These are phyloP conservation scores for Butyriboletus loyo DNA, from an alignment of 768 basidiomycete species.

Conservation along the genomic window DNA sequence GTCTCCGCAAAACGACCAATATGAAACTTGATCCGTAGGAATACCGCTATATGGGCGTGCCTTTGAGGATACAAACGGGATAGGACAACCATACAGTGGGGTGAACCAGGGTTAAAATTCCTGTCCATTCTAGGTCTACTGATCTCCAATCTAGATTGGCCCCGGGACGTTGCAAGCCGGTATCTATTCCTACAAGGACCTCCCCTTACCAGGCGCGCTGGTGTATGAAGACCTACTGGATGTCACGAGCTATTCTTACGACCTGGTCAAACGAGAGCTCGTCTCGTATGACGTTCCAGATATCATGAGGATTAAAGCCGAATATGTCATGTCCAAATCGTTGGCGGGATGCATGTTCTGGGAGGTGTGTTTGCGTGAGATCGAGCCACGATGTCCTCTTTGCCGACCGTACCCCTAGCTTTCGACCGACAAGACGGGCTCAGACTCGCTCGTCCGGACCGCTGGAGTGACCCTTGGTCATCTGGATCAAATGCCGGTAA, in stretches of 20 bases:
- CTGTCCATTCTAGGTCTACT: background rate
- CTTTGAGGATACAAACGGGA: slow-evolving; percentile 66
- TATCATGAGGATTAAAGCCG: slow-evolving; percentile 62
- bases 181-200: slow-evolving; percentile 66
- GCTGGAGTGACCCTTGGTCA: slow-evolving; percentile 45
- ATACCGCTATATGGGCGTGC: slow-evolving; percentile 81
- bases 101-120: slow-evolving; percentile 34
- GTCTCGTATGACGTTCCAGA: slow-evolving; percentile 76
- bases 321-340: slow-evolving; percentile 58
- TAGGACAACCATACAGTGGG: slow-evolving; percentile 67
- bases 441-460: slow-evolving; percentile 56
- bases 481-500: slow-evolving; percentile 52
- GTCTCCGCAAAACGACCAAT: background rate
- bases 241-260: slow-evolving; percentile 78
- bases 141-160: slow-evolving; percentile 47
- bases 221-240: slow-evolving; percentile 66
- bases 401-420: slow-evolving; percentile 29
- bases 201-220: slow-evolving; percentile 61
- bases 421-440: slow-evolving; percentile 57
- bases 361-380: slow-evolving; percentile 38
- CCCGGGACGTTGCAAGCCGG: slow-evolving; percentile 46
- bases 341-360: slow-evolving; percentile 76
- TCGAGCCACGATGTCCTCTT: background rate
- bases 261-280: slow-evolving; percentile 59
- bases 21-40: slow-evolving; percentile 31